phyloP scores from a whole-genome alignment of 106 monocot species.

The Dendrobium catenatum region DNA sequence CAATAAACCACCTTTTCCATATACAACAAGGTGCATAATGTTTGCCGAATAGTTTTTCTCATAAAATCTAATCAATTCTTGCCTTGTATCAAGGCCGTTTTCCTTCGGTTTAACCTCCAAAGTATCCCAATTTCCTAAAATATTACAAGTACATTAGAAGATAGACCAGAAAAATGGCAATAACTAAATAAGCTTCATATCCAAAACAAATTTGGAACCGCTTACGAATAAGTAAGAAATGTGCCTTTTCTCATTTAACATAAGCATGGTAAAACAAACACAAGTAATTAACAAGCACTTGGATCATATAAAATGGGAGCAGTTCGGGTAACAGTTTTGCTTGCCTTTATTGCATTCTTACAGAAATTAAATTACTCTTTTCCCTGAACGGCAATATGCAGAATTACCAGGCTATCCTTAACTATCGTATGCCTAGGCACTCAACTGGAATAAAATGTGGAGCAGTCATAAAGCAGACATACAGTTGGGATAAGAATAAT shows the following conservation, averaged over 20 bases:
- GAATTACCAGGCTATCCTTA: not conserved
- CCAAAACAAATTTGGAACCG: not conserved
- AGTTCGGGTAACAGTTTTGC: not conserved
- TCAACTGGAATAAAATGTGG: not conserved
- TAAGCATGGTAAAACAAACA: not conserved
- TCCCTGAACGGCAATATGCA: not conserved
- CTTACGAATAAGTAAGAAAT: not conserved
- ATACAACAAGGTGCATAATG: conserved; percentile 95
- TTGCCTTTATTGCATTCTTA: not conserved
- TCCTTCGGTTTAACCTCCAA: conserved; percentile 72
- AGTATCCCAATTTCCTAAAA: conserved; percentile 86
- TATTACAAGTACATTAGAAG: not conserved
- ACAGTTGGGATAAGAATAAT: not conserved
- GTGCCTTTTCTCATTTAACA: not conserved
- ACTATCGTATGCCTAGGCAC: not conserved
- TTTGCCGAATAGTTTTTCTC: conserved; percentile 79
- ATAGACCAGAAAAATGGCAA: not conserved
- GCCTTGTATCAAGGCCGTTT: conserved; percentile 74
- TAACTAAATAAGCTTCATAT: conserved; percentile 2
- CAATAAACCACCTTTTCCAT: conserved; percentile 62
- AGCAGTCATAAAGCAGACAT: not conserved
- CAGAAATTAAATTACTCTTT: not conserved
- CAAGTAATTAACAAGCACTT: not conserved
- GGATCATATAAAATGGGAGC: not conserved
- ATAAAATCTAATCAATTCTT: conserved; percentile 77